Percentiles rank a stretch among this genome's conserved stretches.
phyloP scores from a whole-genome alignment of 179 eudicot species.

The Drosera spatulata region DNA sequence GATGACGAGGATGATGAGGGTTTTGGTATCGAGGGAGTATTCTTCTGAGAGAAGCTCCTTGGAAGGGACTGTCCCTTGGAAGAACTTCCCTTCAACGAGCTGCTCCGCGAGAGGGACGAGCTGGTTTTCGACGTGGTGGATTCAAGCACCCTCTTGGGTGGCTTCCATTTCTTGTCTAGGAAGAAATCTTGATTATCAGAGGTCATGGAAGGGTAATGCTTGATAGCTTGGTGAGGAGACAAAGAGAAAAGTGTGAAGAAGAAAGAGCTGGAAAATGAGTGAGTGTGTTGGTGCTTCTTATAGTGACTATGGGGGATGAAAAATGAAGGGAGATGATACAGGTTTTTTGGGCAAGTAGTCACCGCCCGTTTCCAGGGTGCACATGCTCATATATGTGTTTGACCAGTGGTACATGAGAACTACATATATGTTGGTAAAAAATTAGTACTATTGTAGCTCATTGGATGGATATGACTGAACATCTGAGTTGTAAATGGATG shows the following conservation, averaged over 20 bases:
- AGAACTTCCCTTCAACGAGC: constrained; percentile 38
- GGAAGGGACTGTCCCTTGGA: constrained; percentile 23
- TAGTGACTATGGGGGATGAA: too few relatives aligned
- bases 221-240: background rate
- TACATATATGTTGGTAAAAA: too few relatives aligned
- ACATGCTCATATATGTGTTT: too few relatives aligned
- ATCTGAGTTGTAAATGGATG: too few relatives aligned
- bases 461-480: too few relatives aligned
- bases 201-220: constrained; percentile 12
- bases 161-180: constrained; percentile 58
- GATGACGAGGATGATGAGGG: background rate
- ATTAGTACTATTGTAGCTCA: too few relatives aligned
- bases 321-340: too few relatives aligned
- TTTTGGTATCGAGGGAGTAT: constrained; percentile 2
- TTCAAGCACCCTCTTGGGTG: constrained; percentile 22
- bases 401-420: too few relatives aligned
- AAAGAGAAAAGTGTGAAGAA: background rate
- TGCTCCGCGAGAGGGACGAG: constrained; percentile 38
- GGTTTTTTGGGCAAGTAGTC: too few relatives aligned
- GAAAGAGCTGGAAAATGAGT: background rate
- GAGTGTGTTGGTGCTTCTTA: background rate
- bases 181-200: constrained; percentile 26
- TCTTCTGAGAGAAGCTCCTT: constrained; percentile 32
- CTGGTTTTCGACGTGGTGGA: constrained; percentile 8
- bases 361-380: too few relatives aligned